These are phyloP conservation scores for Clavispora carvajalis DNA, from an alignment of 805 yeast species.

Conservation along the genomic window DNA sequence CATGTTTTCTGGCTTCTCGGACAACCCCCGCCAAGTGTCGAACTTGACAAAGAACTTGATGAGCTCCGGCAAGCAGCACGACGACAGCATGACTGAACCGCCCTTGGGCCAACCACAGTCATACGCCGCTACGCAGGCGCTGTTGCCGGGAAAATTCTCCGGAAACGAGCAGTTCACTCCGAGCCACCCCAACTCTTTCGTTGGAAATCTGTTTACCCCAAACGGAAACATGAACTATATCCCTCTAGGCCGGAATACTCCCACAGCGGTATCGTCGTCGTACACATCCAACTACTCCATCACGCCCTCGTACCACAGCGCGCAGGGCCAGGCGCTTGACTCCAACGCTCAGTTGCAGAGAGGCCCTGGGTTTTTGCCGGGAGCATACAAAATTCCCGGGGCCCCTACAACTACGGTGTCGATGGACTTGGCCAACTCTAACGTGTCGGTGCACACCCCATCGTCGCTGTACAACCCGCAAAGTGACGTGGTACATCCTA, in stretches of 20 bases:
- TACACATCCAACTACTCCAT: slow-evolving; percentile 37
- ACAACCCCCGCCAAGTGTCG: slow-evolving; percentile 15
- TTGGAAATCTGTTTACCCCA: slow-evolving; percentile 9
- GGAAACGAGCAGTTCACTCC: slow-evolving; percentile 6
- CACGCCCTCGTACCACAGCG: slow-evolving; percentile 28
- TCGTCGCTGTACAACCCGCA: slow-evolving; percentile 1
- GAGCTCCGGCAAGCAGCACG: slow-evolving; percentile 11
- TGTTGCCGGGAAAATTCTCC: neutral
- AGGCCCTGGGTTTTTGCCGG: slow-evolving; percentile 6
- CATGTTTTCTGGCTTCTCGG: slow-evolving; percentile 9
- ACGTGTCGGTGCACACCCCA: slow-evolving; percentile 9
- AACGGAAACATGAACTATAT: slow-evolving; percentile 23
- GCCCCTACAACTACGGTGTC: slow-evolving; percentile 53
- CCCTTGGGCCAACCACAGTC: slow-evolving; percentile 15
- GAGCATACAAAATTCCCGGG: slow-evolving; percentile 23
- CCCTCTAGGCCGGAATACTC: slow-evolving; percentile 42
- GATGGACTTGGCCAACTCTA: slow-evolving; percentile 38
- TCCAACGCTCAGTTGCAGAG: neutral
- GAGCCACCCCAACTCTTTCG: slow-evolving; percentile 6
- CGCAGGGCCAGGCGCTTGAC: slow-evolving; percentile 3
- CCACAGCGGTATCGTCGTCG: slow-evolving; percentile 39
- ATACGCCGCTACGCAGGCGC: slow-evolving; percentile 11
- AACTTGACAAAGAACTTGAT: slow-evolving; percentile 31
- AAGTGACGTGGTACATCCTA: neutral
- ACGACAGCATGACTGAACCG: slow-evolving; percentile 1